Conservation (phyloP, 352 stramenopile species). For the Pythium apleroticum region DNA sequence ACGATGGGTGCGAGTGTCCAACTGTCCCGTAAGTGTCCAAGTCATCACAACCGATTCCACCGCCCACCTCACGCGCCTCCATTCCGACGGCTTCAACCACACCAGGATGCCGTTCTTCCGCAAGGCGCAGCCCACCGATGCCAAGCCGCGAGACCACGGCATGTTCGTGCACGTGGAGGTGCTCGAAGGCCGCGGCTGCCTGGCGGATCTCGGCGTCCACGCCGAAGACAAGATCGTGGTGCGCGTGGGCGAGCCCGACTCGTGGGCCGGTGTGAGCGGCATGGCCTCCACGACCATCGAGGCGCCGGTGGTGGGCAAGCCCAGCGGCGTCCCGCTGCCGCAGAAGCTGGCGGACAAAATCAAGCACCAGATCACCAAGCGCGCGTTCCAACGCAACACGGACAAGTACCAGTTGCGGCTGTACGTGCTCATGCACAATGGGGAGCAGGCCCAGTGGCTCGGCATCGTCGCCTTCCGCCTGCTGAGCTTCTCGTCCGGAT, state of each 20-base stretch:
- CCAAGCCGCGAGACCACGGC: background rate
- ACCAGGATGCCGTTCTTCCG: background rate
- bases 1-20: background rate
- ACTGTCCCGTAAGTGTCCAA: background rate
- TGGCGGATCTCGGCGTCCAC: constrained; percentile 13
- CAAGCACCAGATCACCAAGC: constrained; percentile 20
- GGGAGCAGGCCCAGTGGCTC: constrained; percentile 11
- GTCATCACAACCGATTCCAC: background rate
- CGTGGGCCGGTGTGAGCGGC: background rate
- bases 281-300: constrained; percentile 11
- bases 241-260: constrained; percentile 14
- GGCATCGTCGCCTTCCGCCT: constrained; percentile 18
- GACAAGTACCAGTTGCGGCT: constrained; percentile 27
- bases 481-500: constrained; percentile 14
- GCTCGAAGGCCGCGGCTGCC: constrained; percentile 21
- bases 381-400: constrained; percentile 5
- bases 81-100: background rate
- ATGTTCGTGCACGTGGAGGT: constrained; percentile 27
- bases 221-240: constrained; percentile 18
- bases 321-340: constrained; percentile 1
- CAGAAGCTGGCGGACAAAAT: constrained; percentile 18
- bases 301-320: background rate
- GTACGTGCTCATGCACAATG: constrained; percentile 18
- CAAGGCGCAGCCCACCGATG: background rate
- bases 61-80: background rate